Evolutionary conservation across 176 grass and related monocot species (phyloP).

Genomic region (Lolium multiflorum): DNA sequence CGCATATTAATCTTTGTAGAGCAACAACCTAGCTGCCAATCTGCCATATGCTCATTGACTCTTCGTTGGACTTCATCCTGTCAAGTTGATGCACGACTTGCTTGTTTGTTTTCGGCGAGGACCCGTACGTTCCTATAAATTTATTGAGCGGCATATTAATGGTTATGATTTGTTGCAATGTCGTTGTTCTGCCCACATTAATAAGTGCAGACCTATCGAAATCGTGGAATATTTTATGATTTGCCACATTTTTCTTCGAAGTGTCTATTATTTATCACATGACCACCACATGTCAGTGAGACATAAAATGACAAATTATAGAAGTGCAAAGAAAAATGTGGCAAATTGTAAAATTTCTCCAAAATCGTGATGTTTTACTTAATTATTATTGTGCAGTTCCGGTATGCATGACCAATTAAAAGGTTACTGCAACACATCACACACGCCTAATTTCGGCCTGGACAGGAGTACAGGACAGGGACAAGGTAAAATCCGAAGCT

Average conservation of each 20-base stretch:
- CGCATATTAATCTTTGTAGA: neutral
- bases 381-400: neutral
- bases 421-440: neutral
- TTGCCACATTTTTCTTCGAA: too few species aligned
- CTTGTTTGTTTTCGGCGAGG: neutral
- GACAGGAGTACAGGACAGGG: neutral
- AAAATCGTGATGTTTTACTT: neutral
- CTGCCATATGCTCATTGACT: neutral
- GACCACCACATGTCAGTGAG: too few species aligned
- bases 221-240: too few species aligned
- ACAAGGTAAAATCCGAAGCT: neutral
- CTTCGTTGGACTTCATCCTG: neutral
- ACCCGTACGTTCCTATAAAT: neutral
- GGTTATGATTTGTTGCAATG: conserved; percentile 6
- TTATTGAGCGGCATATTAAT: neutral
- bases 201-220: neutral
- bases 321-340: too few species aligned
- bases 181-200: neutral
- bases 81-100: neutral
- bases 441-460: neutral
- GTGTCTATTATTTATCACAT: too few species aligned
- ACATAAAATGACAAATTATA: too few species aligned
- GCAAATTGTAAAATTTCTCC: too few species aligned
- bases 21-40: conserved; percentile 22
- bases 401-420: conserved; percentile 1